Base-by-base conservation (phyloP, 2,329 filamentous ascomycete species). In the Aspergillus phoenicis region DNA sequence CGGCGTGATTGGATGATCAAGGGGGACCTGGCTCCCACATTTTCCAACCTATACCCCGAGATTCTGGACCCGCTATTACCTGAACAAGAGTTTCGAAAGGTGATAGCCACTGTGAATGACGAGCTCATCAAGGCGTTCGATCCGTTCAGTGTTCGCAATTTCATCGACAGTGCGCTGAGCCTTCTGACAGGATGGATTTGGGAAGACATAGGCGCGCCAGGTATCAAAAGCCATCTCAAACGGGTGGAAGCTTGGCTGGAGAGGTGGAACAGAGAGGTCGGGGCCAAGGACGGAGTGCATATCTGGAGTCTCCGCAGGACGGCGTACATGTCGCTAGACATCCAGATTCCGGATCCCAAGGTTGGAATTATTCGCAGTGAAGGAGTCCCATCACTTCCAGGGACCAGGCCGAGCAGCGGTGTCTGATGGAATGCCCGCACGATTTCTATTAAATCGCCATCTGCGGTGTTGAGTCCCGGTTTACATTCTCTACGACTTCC, bases 21-120 rank as follows among this genome's bases (percentile, higher is more conserved):
- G 62, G 95, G 94, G 38, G 95, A 99, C 75, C 81, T 97, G 28
- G 94, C 93, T 1, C 95, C 95, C 0, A 92, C 93, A 0, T 98
- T 96, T 73, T 95, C 91, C 15, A 97, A 98, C 70, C 82, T 97
- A 2, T 99, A 99, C 71, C 95, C 95, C 0, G 95, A 99, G 73
- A 96, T 99, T 60, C 82, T 99, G 7, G 93, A 97, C 66, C 91
- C 93, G 0, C 87, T 93, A 33, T 80, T 99, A 47, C 84, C 87
- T 1, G 95, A 99, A 75, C 88, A 89, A 61, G 91, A 96, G 69
- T 99, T 99, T 72, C 87, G 95, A 3, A 83, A 83, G 10, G 80
- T 98, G 30, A 87, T 99, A 58, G 87, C 93, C 61, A 90, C 88
- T 70, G 83, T 98, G 57, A 99, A 99, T 71, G 79, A 85, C 11